Percentiles rank a stretch among this genome's conserved stretches.
Conservation (phyloP, 225 moss, liverwort and hornwort species). For the Thuidium tamariscinum region DNA sequence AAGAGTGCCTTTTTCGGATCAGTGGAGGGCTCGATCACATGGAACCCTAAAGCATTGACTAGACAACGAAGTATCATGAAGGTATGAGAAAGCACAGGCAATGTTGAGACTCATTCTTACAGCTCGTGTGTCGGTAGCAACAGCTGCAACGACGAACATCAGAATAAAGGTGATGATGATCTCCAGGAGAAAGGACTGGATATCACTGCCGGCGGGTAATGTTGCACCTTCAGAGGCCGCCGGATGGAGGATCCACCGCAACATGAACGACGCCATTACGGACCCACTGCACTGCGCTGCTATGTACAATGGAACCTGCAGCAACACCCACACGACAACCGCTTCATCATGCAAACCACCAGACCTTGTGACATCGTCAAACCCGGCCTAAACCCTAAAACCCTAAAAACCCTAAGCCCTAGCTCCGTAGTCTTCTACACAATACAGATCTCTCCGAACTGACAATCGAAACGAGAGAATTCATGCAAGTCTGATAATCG, state of each 20-base stretch:
- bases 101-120: constrained; percentile 20
- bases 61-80: neutral
- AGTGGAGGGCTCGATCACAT: neutral
- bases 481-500: neutral
- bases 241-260: constrained; percentile 48
- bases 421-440: neutral
- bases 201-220: constrained; percentile 24
- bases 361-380: neutral
- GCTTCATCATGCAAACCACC: neutral
- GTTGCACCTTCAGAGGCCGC: constrained; percentile 39
- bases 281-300: constrained; percentile 40
- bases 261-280: constrained; percentile 36
- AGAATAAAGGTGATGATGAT: constrained; percentile 65
- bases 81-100: neutral
- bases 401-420: too few relatives aligned
- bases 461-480: neutral
- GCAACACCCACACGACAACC: neutral
- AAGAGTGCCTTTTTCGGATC: neutral
- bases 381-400: neutral
- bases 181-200: constrained; percentile 62
- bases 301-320: constrained; percentile 75
- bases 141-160: constrained; percentile 82
- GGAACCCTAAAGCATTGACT: neutral
- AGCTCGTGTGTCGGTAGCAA: constrained; percentile 68
- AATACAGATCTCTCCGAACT: neutral